Evolutionary conservation across 169 alveolate genomes (phyloP), one percentile per base, ranked within the genome.

Genomic region (Plasmodium vinckei): DNA sequence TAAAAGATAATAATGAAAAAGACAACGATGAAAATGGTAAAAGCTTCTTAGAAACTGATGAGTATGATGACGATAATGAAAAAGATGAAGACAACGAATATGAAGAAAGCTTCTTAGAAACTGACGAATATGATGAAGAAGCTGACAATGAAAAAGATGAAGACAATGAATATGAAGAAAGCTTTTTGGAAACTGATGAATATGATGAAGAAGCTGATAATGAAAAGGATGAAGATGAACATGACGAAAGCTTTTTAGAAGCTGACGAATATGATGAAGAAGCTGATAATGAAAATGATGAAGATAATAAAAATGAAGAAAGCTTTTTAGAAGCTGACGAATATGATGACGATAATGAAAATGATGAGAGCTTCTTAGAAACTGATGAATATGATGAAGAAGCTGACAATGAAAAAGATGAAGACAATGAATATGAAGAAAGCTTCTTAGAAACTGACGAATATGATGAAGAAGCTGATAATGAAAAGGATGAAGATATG

Each of bases 91-190:
- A 23, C 5, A 65, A 19, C 39, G 59, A 46, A n/a, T 13, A 71
- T 77, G 70, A 64, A 23, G 89, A 7, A 5, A 77, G 72, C 46
- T 73, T 73, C 42, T 54, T 73, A 21, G 87, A 73, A 61, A 17
- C 19, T 21, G 54, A 42, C 4, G 17, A 72, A 13, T 19, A 77
- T 39, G 63, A 69, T 47, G 68, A 71, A 21, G 39, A 70, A 15
- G 67, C 19, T 13, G 54, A 33, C 0, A 33, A 33, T 4, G 42
- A 33, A 33, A 33, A 33, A 0, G 42, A 33, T 4, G 7, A 33
- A 7, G 72, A 27, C 5, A 25, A 64, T 27, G 3, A 53, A 21
- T 6, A 72, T 5, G 54, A 44, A 15, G 73, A 67, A 23, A 82
- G 90, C 21, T 79, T 79, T 65, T 39, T 79, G 13, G 89, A 79